These are phyloP conservation scores for Potentilla sterilis DNA, from an alignment of 306 rosid species.

Conservation along the genomic window DNA sequence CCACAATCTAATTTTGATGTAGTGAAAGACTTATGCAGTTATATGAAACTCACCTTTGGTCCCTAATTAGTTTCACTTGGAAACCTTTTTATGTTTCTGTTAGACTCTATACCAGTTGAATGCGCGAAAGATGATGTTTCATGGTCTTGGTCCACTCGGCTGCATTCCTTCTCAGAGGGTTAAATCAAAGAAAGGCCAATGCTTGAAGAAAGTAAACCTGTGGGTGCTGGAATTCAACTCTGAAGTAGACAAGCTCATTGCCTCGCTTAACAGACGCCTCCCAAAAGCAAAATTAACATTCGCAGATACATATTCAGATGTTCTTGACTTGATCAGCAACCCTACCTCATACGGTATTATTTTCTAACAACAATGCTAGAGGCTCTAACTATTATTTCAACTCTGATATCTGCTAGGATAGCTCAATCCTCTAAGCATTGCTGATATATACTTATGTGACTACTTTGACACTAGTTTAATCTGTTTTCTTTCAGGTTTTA, in stretches of 20 bases:
- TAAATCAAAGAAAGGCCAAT: constrained; percentile 60
- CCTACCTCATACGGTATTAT: constrained; percentile 52
- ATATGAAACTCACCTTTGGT: neutral
- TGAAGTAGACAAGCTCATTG: constrained; percentile 42
- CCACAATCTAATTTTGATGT: neutral
- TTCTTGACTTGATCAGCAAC: constrained; percentile 58
- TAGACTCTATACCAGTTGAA: constrained; percentile 66
- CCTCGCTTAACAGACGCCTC: constrained; percentile 49
- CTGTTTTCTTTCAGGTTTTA: constrained; percentile 45
- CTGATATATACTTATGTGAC: neutral
- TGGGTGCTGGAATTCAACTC: constrained; percentile 47
- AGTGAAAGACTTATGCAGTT: neutral
- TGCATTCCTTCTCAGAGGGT: constrained; percentile 92
- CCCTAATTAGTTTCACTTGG: neutral
- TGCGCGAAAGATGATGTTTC: constrained; percentile 57
- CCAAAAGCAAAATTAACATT: constrained; percentile 44
- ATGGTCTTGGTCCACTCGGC: constrained; percentile 83
- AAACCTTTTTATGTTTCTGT: neutral
- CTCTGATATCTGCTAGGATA: neutral
- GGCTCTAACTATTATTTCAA: neutral
- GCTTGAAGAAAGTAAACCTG: constrained; percentile 61
- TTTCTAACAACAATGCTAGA: neutral
- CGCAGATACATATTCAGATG: constrained; percentile 61
- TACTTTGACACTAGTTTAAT: neutral
- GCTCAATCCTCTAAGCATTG: neutral